phyloP scores from a whole-genome alignment of 306 rosid genomes.

The Casuarina cunninghamiana region DNA sequence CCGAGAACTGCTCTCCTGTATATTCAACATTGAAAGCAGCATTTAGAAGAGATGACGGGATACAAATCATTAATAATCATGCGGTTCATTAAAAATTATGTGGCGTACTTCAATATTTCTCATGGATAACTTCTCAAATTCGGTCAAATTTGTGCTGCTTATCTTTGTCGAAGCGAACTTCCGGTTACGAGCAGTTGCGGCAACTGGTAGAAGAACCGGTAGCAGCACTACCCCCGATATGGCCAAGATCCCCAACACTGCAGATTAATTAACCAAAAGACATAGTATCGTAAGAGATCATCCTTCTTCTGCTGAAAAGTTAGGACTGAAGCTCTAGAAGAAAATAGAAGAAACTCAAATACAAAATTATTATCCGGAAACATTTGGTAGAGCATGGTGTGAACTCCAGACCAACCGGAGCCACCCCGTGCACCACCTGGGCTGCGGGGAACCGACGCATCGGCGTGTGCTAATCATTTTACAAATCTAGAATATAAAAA shows the following conservation, averaged over 20 bases:
- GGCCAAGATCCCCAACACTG: conserved; percentile 69
- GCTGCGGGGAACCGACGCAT: too few relatives aligned
- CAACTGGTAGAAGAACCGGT: conserved; percentile 79
- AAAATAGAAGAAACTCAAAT: too few relatives aligned
- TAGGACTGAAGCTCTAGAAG: neutral
- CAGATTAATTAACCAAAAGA: conserved; percentile 26
- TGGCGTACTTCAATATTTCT: conserved; percentile 57
- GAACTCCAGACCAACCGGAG: too few relatives aligned
- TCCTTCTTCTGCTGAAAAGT: neutral
- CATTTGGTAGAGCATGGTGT: too few relatives aligned
- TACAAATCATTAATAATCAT: neutral
- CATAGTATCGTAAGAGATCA: neutral
- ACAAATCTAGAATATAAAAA: neutral
- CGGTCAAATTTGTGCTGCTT: conserved; percentile 56
- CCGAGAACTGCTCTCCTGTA: conserved; percentile 59
- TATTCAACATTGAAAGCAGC: conserved; percentile 9
- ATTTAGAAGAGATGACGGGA: conserved; percentile 17
- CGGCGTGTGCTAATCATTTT: too few relatives aligned
- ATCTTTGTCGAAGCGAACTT: conserved; percentile 20
- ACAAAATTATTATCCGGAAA: too few relatives aligned
- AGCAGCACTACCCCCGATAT: conserved; percentile 70
- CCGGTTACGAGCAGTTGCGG: conserved; percentile 52
- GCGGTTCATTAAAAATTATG: neutral
- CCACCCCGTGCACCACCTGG: too few relatives aligned
- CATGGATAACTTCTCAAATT: conserved; percentile 75